Evolutionary conservation across 2,329 filamentous ascomycete genomes (phyloP).

Genomic region (Botrytis aclada): DNA sequence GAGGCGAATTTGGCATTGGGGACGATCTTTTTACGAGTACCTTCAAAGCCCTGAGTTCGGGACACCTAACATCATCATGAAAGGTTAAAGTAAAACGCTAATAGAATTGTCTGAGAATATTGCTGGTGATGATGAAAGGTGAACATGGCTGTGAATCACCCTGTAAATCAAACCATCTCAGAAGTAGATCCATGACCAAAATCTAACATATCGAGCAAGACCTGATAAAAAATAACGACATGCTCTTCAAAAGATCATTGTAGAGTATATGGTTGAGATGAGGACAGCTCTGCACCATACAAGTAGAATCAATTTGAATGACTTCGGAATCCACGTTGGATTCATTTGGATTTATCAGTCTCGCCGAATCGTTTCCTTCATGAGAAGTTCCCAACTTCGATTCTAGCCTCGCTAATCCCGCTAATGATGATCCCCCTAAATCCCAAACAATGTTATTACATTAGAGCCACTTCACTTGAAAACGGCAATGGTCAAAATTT

Average conservation of each 20-base stretch:
- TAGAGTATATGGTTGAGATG: neutral
- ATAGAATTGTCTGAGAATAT: neutral
- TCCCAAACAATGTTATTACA: neutral
- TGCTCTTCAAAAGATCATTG: neutral
- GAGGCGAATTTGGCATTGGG: neutral
- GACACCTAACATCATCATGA: neutral
- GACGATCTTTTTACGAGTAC: neutral
- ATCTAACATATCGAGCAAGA: neutral
- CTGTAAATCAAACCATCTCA: neutral
- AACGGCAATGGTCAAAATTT: neutral
- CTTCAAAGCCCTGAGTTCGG: neutral
- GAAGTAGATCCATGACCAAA: neutral
- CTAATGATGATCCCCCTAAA: neutral
- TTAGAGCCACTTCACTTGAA: neutral
- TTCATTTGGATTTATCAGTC: neutral
- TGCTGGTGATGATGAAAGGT: neutral
- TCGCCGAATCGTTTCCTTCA: neutral
- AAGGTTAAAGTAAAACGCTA: neutral
- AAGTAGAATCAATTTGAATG: neutral
- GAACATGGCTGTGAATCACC: neutral
- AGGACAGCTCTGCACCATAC: neutral
- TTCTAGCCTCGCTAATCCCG: neutral
- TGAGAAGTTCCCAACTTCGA: neutral
- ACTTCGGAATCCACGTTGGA: neutral
- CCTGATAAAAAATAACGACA: rapidly evolving